phyloP scores from a whole-genome alignment of 139 green algal genomes.

The Chlamydomonas urium region DNA sequence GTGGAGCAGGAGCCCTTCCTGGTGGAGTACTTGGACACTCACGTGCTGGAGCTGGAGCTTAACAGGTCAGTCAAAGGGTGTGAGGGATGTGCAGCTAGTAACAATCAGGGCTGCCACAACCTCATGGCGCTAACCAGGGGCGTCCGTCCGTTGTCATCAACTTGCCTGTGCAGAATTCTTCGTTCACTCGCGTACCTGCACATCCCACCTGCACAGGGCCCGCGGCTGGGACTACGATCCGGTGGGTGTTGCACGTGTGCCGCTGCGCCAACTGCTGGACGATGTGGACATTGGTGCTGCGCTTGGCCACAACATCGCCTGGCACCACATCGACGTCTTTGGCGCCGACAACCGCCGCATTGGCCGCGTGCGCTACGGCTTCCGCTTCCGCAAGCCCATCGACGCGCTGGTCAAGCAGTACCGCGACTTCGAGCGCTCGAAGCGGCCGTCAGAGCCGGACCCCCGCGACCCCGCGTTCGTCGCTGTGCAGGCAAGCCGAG shows the following conservation, averaged over 20 bases:
- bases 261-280: constrained; percentile 40
- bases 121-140: too few relatives aligned
- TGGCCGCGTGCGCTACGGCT: constrained; percentile 45
- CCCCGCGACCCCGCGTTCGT: constrained; percentile 27
- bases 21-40: constrained; percentile 50
- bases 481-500: constrained; percentile 23
- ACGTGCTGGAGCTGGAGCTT: constrained; percentile 46
- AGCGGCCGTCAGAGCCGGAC: constrained; percentile 30
- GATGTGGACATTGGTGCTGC: constrained; percentile 44
- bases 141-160: too few relatives aligned
- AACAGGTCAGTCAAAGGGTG: constrained; percentile 32
- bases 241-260: constrained; percentile 37
- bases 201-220: too few relatives aligned
- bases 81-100: too few relatives aligned
- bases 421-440: constrained; percentile 9
- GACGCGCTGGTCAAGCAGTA: constrained; percentile 37
- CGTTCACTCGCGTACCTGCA: too few relatives aligned
- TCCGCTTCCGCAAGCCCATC: constrained; percentile 39
- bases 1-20: constrained; percentile 48
- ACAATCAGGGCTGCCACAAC: too few relatives aligned
- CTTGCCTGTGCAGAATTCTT: too few relatives aligned
- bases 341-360: constrained; percentile 28
- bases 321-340: constrained; percentile 35
- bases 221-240: constrained; percentile 50
- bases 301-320: constrained; percentile 41